phyloP scores from a whole-genome alignment of 805 yeast genomes.

The Candida caryicola region DNA sequence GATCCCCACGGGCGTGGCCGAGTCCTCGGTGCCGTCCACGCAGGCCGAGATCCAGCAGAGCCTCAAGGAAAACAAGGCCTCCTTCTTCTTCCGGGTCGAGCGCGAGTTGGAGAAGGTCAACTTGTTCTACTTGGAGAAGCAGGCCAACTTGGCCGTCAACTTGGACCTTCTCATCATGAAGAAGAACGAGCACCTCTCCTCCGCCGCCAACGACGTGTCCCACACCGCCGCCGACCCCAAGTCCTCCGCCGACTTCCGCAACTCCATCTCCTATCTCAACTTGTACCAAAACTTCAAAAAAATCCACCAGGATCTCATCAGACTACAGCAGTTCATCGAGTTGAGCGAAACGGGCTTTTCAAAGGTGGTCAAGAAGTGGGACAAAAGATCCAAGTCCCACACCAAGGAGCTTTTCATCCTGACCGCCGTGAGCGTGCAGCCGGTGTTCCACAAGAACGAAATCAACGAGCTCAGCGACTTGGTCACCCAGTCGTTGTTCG shows the following conservation, averaged over 20 bases:
- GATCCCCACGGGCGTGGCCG: slow-evolving; percentile 29
- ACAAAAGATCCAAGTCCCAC: slow-evolving; percentile 90
- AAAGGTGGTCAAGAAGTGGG: slow-evolving; percentile 97
- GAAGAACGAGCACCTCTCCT: slow-evolving; percentile 49
- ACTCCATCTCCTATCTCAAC: slow-evolving; percentile 75
- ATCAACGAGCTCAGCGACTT: slow-evolving; percentile 81
- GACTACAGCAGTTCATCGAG: slow-evolving; percentile 91
- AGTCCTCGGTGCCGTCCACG: slow-evolving; percentile 12
- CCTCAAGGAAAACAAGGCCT: slow-evolving; percentile 85
- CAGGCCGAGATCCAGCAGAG: slow-evolving; percentile 38
- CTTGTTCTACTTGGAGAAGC: slow-evolving; percentile 86
- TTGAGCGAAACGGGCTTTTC: slow-evolving; percentile 94
- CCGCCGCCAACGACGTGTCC: slow-evolving; percentile 6
- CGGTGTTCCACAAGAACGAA: slow-evolving; percentile 88
- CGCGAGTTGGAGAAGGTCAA: slow-evolving; percentile 95
- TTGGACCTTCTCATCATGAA: slow-evolving; percentile 74
- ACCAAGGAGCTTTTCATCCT: slow-evolving; percentile 89
- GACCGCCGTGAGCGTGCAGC: slow-evolving; percentile 94
- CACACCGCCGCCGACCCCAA: slow-evolving; percentile 5
- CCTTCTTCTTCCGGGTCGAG: slow-evolving; percentile 84
- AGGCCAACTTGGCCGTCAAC: slow-evolving; percentile 77
- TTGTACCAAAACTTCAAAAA: slow-evolving; percentile 86
- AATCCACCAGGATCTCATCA: slow-evolving; percentile 81
- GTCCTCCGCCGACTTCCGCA: slow-evolving; percentile 43
- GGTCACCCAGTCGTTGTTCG: slow-evolving; percentile 63